Conservation (phyloP, 805 yeast species). For the Suhomyces sp. region DNA sequence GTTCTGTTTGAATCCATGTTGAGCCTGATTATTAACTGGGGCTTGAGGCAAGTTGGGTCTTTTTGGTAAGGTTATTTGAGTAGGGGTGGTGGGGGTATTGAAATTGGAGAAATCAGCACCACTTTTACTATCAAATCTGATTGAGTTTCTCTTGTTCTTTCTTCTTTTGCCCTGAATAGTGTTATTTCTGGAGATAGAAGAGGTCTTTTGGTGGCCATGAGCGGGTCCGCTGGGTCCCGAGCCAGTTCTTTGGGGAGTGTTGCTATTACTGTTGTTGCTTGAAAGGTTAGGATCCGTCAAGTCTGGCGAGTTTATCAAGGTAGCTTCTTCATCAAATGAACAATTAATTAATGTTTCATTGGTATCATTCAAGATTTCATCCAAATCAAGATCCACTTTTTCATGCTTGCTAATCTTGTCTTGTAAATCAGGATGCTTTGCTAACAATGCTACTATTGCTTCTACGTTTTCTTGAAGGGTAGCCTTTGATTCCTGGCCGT, state of each 20-base stretch:
- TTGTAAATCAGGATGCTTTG: slow-evolving; percentile 33
- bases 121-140: slow-evolving; percentile 25
- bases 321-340: slow-evolving; percentile 35
- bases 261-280: slow-evolving; percentile 2
- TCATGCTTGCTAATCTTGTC: slow-evolving; percentile 27
- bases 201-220: slow-evolving; percentile 5
- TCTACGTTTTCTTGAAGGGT: slow-evolving; percentile 47
- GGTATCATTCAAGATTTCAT: slow-evolving; percentile 31
- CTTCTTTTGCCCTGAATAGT: slow-evolving; percentile 23
- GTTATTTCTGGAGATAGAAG: slow-evolving; percentile 15
- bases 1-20: slow-evolving; percentile 2
- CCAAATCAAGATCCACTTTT: slow-evolving; percentile 30
- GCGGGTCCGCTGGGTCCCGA: slow-evolving; percentile 1
- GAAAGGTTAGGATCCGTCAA: slow-evolving; percentile 4
- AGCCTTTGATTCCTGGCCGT: slow-evolving; percentile 46
- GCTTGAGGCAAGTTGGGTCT: slow-evolving; percentile 12
- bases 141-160: slow-evolving; percentile 34
- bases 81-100: slow-evolving; percentile 16
- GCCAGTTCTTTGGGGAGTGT: slow-evolving; percentile 4
- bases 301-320: slow-evolving; percentile 19
- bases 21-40: slow-evolving; percentile 2
- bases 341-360: slow-evolving; percentile 28
- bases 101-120: slow-evolving; percentile 17
- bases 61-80: slow-evolving; percentile 18
- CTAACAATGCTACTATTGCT: slow-evolving; percentile 38